These are phyloP conservation scores for Jaltomata sinuosa DNA, from an alignment of 257 asterid species.

Conservation along the genomic window DNA sequence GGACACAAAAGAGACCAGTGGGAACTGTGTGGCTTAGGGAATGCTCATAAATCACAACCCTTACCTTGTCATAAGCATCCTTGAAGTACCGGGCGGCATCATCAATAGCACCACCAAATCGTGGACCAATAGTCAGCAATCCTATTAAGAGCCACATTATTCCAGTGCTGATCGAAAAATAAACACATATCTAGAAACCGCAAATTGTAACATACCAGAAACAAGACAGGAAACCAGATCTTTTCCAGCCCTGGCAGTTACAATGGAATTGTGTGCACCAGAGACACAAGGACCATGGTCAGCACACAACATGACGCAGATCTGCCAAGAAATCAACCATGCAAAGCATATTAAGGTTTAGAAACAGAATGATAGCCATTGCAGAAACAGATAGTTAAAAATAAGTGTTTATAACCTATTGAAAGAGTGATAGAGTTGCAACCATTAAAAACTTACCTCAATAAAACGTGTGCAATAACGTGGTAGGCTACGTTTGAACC, in stretches of 20 bases:
- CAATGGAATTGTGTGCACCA: conserved; percentile 98
- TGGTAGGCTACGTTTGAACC: conserved; percentile 99
- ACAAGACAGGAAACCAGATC: conserved; percentile 97
- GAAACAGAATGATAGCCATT: neutral
- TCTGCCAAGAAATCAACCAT: conserved; percentile 35
- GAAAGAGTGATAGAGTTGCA: neutral
- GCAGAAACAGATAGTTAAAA: neutral
- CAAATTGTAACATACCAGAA: conserved; percentile 45
- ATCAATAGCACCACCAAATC: conserved; percentile 98
- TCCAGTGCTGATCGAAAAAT: conserved; percentile 5
- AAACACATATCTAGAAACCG: neutral
- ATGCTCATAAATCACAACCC: conserved; percentile 14
- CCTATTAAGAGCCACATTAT: conserved; percentile 39
- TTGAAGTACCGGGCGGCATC: conserved; percentile 99
- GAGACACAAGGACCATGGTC: conserved; percentile 99
- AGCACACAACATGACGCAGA: conserved; percentile 95
- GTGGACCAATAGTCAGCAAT: conserved; percentile 92
- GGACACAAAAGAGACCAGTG: neutral
- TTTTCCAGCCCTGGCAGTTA: conserved; percentile 98
- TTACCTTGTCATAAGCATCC: conserved; percentile 93
- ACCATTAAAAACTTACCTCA: conserved; percentile 46
- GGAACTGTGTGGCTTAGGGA: neutral
- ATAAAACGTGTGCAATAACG: conserved; percentile 92
- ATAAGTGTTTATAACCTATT: neutral
- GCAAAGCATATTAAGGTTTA: neutral